A percentile compares a stretch with the other conserved stretches of the same genome.
Conservation (phyloP, 352 stramenopile species). For the Chrysophaeum taylorii region DNA sequence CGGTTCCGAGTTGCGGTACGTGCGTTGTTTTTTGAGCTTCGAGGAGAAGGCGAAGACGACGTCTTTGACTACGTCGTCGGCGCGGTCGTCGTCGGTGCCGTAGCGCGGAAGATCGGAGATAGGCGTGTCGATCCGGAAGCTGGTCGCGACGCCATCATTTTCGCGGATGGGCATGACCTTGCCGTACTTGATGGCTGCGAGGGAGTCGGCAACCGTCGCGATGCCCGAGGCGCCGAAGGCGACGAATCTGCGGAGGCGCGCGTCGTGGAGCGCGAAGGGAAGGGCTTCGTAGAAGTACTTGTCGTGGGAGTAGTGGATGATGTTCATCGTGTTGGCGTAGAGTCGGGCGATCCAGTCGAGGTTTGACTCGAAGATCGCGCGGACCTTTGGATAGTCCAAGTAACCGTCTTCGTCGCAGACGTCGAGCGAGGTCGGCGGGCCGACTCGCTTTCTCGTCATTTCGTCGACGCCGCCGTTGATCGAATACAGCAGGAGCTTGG, state of each 20-base stretch:
- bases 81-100: slow-evolving; percentile 38
- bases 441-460: slow-evolving; percentile 21
- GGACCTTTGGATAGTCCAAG: background rate
- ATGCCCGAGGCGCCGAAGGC: slow-evolving; percentile 33
- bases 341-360: slow-evolving; percentile 44
- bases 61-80: slow-evolving; percentile 35
- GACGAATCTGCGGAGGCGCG: slow-evolving; percentile 40
- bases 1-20: slow-evolving; percentile 38
- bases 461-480: slow-evolving; percentile 43
- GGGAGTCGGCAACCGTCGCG: slow-evolving; percentile 37
- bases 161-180: slow-evolving; percentile 39
- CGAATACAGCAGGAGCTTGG: slow-evolving; percentile 41
- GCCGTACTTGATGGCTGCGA: slow-evolving; percentile 44
- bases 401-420: background rate
- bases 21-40: slow-evolving; percentile 38
- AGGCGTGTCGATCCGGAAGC: slow-evolving; percentile 32
- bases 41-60: slow-evolving; percentile 30
- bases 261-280: slow-evolving; percentile 42
- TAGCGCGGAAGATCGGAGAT: slow-evolving; percentile 32
- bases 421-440: background rate
- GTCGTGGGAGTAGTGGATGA: slow-evolving; percentile 44
- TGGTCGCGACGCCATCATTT: slow-evolving; percentile 34
- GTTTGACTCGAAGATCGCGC: slow-evolving; percentile 31
- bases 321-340: slow-evolving; percentile 48
- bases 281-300: slow-evolving; percentile 38